Evolutionary conservation across 169 alveolate species (phyloP).

Genomic region (Hammondia hammondi): DNA sequence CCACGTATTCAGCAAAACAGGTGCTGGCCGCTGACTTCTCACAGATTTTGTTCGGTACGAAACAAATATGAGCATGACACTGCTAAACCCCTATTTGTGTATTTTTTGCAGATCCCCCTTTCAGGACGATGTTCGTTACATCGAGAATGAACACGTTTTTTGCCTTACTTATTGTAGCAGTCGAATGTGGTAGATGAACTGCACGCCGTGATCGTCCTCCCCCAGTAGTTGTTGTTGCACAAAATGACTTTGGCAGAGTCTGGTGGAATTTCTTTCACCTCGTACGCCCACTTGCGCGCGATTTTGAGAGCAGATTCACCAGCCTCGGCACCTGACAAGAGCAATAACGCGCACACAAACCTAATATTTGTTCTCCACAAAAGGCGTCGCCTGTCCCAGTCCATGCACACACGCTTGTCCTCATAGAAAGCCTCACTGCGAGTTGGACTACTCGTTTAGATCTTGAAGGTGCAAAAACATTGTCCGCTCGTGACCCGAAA

Average conservation of each 20-base stretch:
- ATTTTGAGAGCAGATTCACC: constrained; percentile 93
- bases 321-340: constrained; percentile 78
- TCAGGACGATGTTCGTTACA: too few species aligned
- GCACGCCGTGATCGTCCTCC: constrained; percentile 91
- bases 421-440: background rate
- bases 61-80: too few species aligned
- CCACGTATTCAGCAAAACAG: too few species aligned
- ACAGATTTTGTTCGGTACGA: too few species aligned
- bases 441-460: background rate
- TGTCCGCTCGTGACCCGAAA: too few species aligned
- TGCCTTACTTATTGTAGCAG: constrained; percentile 80
- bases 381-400: background rate
- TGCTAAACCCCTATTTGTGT: too few species aligned
- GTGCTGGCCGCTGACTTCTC: too few species aligned
- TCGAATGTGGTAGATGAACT: constrained; percentile 90
- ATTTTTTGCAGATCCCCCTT: too few species aligned
- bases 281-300: constrained; percentile 95
- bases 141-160: background rate
- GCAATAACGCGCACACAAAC: background rate
- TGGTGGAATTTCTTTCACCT: constrained; percentile 88
- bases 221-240: constrained; percentile 90
- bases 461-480: background rate
- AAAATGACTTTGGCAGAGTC: constrained; percentile 86
- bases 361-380: background rate
- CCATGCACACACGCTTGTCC: background rate